Conservation (phyloP, 2,329 filamentous ascomycete species). For the Talaromyces albobiverticillius region DNA sequence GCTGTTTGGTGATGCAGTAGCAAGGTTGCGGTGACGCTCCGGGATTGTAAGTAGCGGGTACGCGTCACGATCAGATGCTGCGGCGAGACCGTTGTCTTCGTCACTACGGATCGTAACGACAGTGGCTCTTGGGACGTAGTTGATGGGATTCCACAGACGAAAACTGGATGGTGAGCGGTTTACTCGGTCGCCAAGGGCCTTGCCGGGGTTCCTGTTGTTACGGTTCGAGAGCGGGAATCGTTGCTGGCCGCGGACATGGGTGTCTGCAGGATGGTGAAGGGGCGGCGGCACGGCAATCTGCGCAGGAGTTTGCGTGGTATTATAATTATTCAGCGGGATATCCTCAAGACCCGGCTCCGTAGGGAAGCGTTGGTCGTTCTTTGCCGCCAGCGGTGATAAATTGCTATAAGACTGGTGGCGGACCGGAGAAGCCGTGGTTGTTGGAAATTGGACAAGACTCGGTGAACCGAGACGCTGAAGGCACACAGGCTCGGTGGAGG, state of each 20-base stretch:
- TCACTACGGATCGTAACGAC: slow-evolving; percentile 45
- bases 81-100: slow-evolving; percentile 33
- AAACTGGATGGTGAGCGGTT: slow-evolving; percentile 33
- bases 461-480: neutral
- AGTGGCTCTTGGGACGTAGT: slow-evolving; percentile 56
- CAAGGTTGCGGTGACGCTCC: slow-evolving; percentile 54
- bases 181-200: slow-evolving; percentile 11
- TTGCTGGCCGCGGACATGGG: slow-evolving; percentile 8
- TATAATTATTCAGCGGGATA: neutral
- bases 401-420: slow-evolving; percentile 14
- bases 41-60: slow-evolving; percentile 57
- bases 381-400: slow-evolving; percentile 39
- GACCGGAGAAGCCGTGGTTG: slow-evolving; percentile 14
- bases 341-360: neutral
- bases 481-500: neutral
- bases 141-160: slow-evolving; percentile 60
- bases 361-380: slow-evolving; percentile 23
- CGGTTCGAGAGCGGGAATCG: slow-evolving; percentile 15
- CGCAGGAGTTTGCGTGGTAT: neutral
- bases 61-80: slow-evolving; percentile 43
- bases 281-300: slow-evolving; percentile 15
- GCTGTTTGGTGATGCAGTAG: slow-evolving; percentile 46
- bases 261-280: slow-evolving; percentile 18
- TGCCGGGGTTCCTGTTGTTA: slow-evolving; percentile 7
- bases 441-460: neutral